Conservation (phyloP, 257 asterid genomes). For the Craterostigma plantagineum region DNA sequence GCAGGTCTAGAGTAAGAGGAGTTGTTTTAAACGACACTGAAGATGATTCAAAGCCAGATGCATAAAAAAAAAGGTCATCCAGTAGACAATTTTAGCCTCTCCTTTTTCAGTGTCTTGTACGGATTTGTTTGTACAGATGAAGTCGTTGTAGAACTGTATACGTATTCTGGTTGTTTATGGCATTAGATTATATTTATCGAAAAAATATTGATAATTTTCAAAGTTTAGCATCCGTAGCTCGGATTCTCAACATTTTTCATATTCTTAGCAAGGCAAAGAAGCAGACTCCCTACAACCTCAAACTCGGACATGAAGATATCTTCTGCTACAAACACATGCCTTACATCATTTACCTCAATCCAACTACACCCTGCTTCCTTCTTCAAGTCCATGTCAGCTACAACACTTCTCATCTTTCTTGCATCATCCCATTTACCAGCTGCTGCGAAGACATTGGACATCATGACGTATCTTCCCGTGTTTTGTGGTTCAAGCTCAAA, state of each 20-base stretch:
- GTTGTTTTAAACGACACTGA: constrained; percentile 56
- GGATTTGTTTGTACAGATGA: too few species aligned
- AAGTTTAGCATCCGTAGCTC: neutral
- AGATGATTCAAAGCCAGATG: constrained; percentile 20
- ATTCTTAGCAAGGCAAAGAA: constrained; percentile 19
- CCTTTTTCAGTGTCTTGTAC: constrained; percentile 6
- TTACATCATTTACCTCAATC: constrained; percentile 38
- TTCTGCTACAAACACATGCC: constrained; percentile 28
- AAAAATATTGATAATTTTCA: too few species aligned
- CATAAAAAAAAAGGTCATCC: too few species aligned
- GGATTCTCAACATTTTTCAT: constrained; percentile 23
- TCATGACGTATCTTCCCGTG: constrained; percentile 40
- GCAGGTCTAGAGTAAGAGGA: constrained; percentile 85
- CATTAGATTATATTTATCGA: too few species aligned
- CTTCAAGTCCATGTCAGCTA: constrained; percentile 24
- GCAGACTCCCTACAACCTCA: constrained; percentile 18
- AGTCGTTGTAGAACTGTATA: too few species aligned
- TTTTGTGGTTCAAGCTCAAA: constrained; percentile 49
- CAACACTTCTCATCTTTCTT: constrained; percentile 14
- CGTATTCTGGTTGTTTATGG: too few species aligned
- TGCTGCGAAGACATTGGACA: constrained; percentile 34
- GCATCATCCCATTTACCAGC: constrained; percentile 45
- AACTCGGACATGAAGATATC: constrained; percentile 12
- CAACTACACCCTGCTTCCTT: constrained; percentile 53
- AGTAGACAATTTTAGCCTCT: constrained; percentile 1